These are phyloP conservation scores for Arctostaphylos glauca DNA, from an alignment of 148 eudicot genomes.

Conservation along the genomic window DNA sequence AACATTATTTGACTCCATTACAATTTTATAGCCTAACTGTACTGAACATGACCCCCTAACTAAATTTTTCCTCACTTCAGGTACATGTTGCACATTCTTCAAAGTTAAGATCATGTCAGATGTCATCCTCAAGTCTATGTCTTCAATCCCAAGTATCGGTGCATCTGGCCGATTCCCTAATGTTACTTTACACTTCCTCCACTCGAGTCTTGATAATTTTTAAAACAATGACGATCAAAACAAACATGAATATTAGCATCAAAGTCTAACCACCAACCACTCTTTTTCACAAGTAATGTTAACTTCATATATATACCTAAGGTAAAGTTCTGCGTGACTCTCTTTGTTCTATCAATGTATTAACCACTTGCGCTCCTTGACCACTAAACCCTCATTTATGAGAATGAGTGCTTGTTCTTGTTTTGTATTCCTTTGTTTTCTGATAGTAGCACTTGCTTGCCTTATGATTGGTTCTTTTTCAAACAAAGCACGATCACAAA, in stretches of 20 bases:
- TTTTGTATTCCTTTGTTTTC: too few relatives aligned
- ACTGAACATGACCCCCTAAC: too few relatives aligned
- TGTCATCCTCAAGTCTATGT: not conserved
- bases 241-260: not conserved
- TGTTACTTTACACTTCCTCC: not conserved
- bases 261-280: not conserved
- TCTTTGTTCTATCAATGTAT: too few relatives aligned
- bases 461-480: too few relatives aligned
- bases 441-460: too few relatives aligned
- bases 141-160: not conserved
- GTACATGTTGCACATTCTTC: not conserved
- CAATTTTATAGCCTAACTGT: too few relatives aligned
- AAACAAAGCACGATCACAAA: too few relatives aligned
- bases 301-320: not conserved
- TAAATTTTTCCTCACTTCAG: not conserved
- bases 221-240: not conserved
- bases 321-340: not conserved
- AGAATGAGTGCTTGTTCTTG: too few relatives aligned
- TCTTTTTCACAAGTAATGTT: not conserved
- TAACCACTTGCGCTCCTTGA: too few relatives aligned
- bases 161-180: not conserved
- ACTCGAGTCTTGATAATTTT: not conserved
- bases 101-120: too few relatives aligned
- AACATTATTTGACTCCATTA: too few relatives aligned
- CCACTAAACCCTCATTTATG: too few relatives aligned